Evolutionary conservation across 2,329 filamentous ascomycete genomes (phyloP).

Genomic region (Calonectria pteridis): DNA sequence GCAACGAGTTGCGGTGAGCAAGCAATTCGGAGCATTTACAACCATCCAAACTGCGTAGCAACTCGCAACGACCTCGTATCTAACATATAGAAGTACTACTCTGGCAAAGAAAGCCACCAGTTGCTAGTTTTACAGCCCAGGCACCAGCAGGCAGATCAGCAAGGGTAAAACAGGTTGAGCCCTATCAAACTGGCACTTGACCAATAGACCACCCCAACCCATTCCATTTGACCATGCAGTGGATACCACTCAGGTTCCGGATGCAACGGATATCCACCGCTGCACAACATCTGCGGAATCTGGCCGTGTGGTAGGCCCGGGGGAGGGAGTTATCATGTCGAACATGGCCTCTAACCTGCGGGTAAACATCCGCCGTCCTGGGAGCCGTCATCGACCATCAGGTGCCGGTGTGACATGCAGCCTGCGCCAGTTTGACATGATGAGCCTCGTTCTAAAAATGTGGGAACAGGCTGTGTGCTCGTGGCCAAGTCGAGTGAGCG

Average conservation of each 20-base stretch:
- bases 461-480: neutral
- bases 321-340: neutral
- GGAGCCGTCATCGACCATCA: neutral
- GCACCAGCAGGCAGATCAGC: no score
- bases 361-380: neutral
- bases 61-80: neutral
- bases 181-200: neutral
- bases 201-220: neutral
- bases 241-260: neutral
- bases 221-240: neutral
- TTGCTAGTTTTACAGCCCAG: neutral
- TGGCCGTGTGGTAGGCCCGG: neutral
- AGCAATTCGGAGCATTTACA: neutral
- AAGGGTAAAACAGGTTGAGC: neutral
- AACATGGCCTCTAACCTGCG: neutral
- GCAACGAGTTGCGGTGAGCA: neutral
- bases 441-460: neutral
- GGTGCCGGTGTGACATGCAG: neutral
- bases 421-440: neutral
- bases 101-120: no score
- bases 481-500: neutral
- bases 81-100: neutral
- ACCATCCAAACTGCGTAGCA: neutral
- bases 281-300: slow-evolving; percentile 1
- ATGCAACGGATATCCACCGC: slow-evolving; percentile 8